Evolutionary conservation across 352 stramenopile genomes (phyloP).

Genomic region (Globisporangium apiculatum): DNA sequence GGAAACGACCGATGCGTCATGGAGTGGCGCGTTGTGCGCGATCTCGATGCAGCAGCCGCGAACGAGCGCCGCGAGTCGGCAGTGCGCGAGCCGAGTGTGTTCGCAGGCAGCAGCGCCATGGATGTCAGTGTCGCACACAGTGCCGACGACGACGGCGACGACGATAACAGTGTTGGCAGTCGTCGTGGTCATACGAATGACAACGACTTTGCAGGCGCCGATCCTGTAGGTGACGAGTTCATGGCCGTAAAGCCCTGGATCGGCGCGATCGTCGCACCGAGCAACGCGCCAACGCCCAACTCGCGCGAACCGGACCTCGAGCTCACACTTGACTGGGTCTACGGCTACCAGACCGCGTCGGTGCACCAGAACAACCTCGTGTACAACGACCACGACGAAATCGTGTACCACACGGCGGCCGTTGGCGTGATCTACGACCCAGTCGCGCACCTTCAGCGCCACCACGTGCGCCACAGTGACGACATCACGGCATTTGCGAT

Average conservation of each 20-base stretch:
- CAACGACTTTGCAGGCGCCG: conserved; percentile 13
- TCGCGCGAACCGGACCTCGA: conserved; percentile 48
- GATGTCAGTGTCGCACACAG: background rate
- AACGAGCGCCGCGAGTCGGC: background rate
- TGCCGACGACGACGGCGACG: conserved; percentile 12
- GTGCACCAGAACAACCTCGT: conserved; percentile 82
- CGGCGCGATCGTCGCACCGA: conserved; percentile 72
- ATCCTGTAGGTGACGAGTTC: conserved; percentile 72
- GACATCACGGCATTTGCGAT: conserved; percentile 84
- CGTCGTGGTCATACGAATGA: background rate
- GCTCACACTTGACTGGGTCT: conserved; percentile 80
- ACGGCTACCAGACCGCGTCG: conserved; percentile 70
- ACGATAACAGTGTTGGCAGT: conserved; percentile 2
- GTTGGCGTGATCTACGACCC: conserved; percentile 81
- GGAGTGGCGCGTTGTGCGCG: conserved; percentile 74
- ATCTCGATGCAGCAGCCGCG: conserved; percentile 16
- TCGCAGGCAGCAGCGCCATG: background rate
- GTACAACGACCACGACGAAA: conserved; percentile 62
- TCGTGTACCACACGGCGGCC: conserved; percentile 86
- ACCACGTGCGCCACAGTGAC: conserved; percentile 78
- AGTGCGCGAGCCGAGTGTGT: conserved; percentile 9
- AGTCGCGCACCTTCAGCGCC: conserved; percentile 64
- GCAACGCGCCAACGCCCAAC: conserved; percentile 58
- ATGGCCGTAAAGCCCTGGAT: conserved; percentile 89
- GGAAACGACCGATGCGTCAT: conserved; percentile 87